Percentiles rank a stretch among this genome's conserved stretches.
phyloP scores from a whole-genome alignment of 1,284 basidiomycete species.

The Fistulinella staudtii region DNA sequence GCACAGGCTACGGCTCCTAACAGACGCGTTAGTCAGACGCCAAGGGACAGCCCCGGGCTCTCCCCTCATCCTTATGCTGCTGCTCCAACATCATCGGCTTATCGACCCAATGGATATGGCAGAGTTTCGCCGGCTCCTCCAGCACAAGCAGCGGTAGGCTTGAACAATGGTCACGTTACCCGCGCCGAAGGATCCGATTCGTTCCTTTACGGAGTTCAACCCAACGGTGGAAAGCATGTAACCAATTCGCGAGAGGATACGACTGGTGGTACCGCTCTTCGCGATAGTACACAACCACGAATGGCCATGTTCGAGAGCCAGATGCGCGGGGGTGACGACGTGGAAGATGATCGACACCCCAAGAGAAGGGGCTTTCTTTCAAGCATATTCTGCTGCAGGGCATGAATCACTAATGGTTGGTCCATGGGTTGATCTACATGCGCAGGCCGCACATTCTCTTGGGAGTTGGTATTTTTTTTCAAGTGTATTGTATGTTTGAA shows the following conservation, averaged over 20 bases:
- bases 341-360: constrained; percentile 33
- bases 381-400: constrained; percentile 31
- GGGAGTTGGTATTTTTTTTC: constrained; percentile 22
- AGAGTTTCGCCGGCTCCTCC: constrained; percentile 51
- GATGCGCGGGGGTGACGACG: constrained; percentile 37
- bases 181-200: constrained; percentile 55
- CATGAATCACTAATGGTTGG: constrained; percentile 24
- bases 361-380: constrained; percentile 34
- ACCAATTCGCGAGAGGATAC: constrained; percentile 47
- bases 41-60: constrained; percentile 45
- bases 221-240: constrained; percentile 43
- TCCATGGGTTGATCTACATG: constrained; percentile 18
- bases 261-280: constrained; percentile 37
- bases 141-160: constrained; percentile 29
- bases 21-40: constrained; percentile 61
- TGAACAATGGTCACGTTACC: constrained; percentile 34
- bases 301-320: constrained; percentile 59
- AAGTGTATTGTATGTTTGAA: not conserved
- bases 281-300: constrained; percentile 36
- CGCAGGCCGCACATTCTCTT: constrained; percentile 29
- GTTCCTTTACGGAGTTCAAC: constrained; percentile 53
- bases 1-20: constrained; percentile 62
- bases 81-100: constrained; percentile 52
- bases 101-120: constrained; percentile 52
- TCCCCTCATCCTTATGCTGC: constrained; percentile 67